Base-by-base conservation (phyloP, 331 rosid genomes). In the Pyrus hybrid region DNA sequence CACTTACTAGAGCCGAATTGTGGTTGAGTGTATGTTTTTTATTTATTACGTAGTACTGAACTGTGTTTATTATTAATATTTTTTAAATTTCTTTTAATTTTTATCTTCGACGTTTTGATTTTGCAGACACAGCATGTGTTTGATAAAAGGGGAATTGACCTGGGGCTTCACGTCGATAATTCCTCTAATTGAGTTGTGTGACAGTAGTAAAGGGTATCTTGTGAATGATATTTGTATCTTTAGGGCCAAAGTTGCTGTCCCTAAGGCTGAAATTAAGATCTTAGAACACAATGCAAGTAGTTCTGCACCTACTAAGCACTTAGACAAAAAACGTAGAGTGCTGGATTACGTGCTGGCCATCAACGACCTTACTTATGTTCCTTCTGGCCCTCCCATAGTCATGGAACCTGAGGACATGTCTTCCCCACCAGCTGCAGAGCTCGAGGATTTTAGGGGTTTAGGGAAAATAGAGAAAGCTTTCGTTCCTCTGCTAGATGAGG, bases 51-150 rank as follows among this genome's bases (percentile, higher is more conserved):
- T 37, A 37, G 45, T 37, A 37, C 12, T 10, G 45, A 37, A 9
- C 45, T 37, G 13, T 37, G 45, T 37, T 37, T 37, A 9, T 37
- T 37, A 37, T 37, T 37, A 37, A 37, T 37, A 10, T 37, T 37
- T 37, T 37, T 9, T 37, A 2, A 7, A 37, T 37, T 37, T 37
- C 12, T 37, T 37, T 37, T 37, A 9, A 37, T 37, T 37, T 35
- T 37, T 10, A 10, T 37, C 13, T 37, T 37, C 10, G 45, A 10
- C 0, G 4, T 10, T 60, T 57, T 30, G 21, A 22, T 6, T 54
- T 22, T 73, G 68, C 68, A 73, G 77, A 18, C 8, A 41, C 77
- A 2, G n/a, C 77, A 62, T 29, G 28, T 60, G 43, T 73, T 73
- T 30, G 20, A 51, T 43, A 63, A 12, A 11, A n/a, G 10, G 21